Conservation (phyloP, 139 green algal genomes). For the Micractinium conductrix region DNA sequence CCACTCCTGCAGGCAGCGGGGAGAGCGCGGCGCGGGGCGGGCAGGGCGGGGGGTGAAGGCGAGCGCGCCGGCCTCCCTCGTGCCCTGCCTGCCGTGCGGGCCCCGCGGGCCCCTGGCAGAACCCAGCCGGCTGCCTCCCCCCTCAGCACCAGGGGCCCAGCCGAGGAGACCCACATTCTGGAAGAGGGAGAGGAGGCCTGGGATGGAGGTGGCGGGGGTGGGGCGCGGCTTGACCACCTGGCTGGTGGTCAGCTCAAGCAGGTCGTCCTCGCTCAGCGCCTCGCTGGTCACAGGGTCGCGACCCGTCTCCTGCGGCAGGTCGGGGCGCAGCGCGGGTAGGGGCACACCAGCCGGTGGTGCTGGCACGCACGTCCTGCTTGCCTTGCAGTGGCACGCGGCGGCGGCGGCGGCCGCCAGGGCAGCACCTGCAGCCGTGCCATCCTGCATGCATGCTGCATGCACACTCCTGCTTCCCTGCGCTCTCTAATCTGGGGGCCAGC, state of each 20-base stretch:
- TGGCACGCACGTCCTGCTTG: no score
- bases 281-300: slow-evolving; percentile 87
- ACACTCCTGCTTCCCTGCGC: no score
- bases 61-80: no score
- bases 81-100: no score
- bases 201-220: slow-evolving; percentile 86
- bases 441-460: background rate
- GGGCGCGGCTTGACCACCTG: slow-evolving; percentile 84
- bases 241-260: slow-evolving; percentile 78
- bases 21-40: no score
- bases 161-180: slow-evolving; percentile 78
- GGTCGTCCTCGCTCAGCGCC: slow-evolving; percentile 77
- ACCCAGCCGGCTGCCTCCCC: background rate
- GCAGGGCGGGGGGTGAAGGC: background rate
- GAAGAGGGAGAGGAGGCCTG: slow-evolving; percentile 90
- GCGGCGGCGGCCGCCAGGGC: no score
- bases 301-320: slow-evolving; percentile 82
- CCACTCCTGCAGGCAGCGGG: slow-evolving; percentile 91
- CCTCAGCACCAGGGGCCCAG: background rate
- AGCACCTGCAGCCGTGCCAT: no score
- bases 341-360: no score
- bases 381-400: no score
- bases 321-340: background rate
- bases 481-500: background rate
- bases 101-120: no score